Base-by-base conservation (phyloP, 2,329 filamentous ascomycete genomes). In the Aureobasidium namibiae region DNA sequence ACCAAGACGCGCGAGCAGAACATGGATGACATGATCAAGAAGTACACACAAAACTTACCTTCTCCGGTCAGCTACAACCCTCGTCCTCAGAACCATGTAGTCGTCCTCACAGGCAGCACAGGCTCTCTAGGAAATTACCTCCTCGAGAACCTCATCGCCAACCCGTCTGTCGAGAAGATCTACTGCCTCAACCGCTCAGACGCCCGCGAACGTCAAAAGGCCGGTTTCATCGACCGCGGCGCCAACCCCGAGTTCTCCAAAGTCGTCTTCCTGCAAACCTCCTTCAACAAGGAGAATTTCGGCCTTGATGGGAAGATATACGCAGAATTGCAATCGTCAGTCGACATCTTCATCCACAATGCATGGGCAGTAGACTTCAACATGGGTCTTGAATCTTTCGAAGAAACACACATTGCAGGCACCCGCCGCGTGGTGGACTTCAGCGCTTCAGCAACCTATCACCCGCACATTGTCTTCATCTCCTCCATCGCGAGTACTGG, bases 281-380 rank as follows among this genome's bases (percentile, higher is more conserved):
- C 69, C 48, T 63, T 70, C 34, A 61, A 61, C 13, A 39, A 66
- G 50, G 60, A 64, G 2, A 58, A 61, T 3, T 65, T 72, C 13
- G 69, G 67, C 5, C 65, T 72, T 9, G 34, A 59, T 14, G 38
- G 56, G 3, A n/a, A 60, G 4, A 59, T 63, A 2, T 69, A 70
- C 60, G 39, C 60, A 7, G 52, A 62, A 10, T 49, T 71, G 14
- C 58, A 65, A 10, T 34, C 59, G 24, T 56, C 41, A 1, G 64
- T 68, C n/a, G 68, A 67, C 33, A 52, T 66, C 39, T 63, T 72
- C 60, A 67, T 73, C 38, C 72, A 74, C 66, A 72, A 71, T 53
- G 71, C 71, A 1, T 74, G 72, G 72, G 65, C 69, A 3, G 71
- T 74, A n/a, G 65, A 73, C 61, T 73, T 73, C 67, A 73, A 73